phyloP scores from a whole-genome alignment of 23 red algal genomes.

The Gracilaria domingensis region DNA sequence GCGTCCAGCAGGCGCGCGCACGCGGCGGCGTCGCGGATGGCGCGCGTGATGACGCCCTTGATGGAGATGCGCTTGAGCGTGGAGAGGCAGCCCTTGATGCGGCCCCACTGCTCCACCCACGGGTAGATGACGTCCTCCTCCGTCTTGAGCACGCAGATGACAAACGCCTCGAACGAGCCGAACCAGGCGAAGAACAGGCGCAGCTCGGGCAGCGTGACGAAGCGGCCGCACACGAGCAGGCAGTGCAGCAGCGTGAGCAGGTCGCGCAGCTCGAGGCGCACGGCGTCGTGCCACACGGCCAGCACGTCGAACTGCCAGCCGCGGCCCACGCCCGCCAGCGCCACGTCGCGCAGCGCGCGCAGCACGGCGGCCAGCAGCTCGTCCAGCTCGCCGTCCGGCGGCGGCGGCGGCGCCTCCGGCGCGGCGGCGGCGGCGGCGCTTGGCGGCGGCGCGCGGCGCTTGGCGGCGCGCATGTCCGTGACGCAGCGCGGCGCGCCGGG shows the following conservation, averaged over 20 bases:
- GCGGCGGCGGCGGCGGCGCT: background rate
- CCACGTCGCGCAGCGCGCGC: background rate
- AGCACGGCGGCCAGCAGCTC: background rate
- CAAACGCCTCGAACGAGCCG: slow-evolving; percentile 51
- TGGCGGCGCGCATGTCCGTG: too few relatives aligned
- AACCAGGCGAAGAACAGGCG: slow-evolving; percentile 52
- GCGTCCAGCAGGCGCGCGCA: background rate
- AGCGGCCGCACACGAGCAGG: background rate
- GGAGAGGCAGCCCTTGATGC: slow-evolving; percentile 43
- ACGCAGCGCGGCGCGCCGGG: background rate
- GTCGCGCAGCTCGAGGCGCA: slow-evolving; percentile 44
- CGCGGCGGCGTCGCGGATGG: slow-evolving; percentile 51
- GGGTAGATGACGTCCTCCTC: slow-evolving; percentile 56
- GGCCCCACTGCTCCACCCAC: slow-evolving; percentile 66
- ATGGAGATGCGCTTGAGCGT: slow-evolving; percentile 15
- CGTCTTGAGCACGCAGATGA: slow-evolving; percentile 39
- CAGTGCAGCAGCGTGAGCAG: background rate
- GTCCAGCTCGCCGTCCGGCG: too few relatives aligned
- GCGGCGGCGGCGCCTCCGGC: background rate
- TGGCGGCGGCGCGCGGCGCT: background rate
- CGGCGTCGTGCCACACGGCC: slow-evolving; percentile 42
- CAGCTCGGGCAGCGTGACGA: background rate
- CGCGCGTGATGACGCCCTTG: slow-evolving; percentile 39
- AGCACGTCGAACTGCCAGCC: slow-evolving; percentile 39
- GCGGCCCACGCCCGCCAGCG: slow-evolving; percentile 10